Evolutionary conservation across 2,329 filamentous ascomycete genomes (phyloP), one percentile per base, ranked within the genome.

Genomic region (Chrysoporthe deuterocubensis): DNA sequence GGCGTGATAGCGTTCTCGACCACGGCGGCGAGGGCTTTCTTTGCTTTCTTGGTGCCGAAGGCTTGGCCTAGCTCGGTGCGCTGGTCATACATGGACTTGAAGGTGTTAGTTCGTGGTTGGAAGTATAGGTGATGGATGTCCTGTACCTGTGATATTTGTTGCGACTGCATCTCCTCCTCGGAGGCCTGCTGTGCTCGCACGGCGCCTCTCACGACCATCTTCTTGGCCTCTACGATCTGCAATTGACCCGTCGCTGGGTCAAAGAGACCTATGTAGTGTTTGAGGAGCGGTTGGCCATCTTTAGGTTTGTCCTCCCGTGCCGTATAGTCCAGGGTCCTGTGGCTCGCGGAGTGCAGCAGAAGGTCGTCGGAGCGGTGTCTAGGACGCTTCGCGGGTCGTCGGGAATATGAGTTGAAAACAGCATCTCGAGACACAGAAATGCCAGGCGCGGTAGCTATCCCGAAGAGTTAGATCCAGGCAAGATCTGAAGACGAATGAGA

Each of bases 21-120:
- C 71, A 87, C 84, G 66, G 89, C 86, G 40, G 85, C 83, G 72
- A 96, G 88, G 1, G 88, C 90, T 80, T 94, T 95, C 83, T 90
- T 91, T 32, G 92, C 91, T 80, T 94, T 95, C 82, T 92, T 94
- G 37, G 92, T 95, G 77, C 93, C 93, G 74, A 96, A 96, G 43
- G 90, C 89, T 73, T 92, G 85, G 52, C 91, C 92, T 14, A 96
- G 87, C 2, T 90, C 87, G 73, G 89, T 90, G 72, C 87, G 87
- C 75, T 87, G 86, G 40, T 90, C 86, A 73, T 85, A 81, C 74
- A 85, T 85, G 57, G 81, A 85, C 87, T 90, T 77, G 72, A 75
- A 72, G 48, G 72, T 63, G 37, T 62, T 50, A 68, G 68, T 46
- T 44, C 13, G 14, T 40, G 8, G 18, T 44, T 26, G 6, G 8